Conservation (phyloP, 768 basidiomycete species). For the Coprinopsis cinerea region DNA sequence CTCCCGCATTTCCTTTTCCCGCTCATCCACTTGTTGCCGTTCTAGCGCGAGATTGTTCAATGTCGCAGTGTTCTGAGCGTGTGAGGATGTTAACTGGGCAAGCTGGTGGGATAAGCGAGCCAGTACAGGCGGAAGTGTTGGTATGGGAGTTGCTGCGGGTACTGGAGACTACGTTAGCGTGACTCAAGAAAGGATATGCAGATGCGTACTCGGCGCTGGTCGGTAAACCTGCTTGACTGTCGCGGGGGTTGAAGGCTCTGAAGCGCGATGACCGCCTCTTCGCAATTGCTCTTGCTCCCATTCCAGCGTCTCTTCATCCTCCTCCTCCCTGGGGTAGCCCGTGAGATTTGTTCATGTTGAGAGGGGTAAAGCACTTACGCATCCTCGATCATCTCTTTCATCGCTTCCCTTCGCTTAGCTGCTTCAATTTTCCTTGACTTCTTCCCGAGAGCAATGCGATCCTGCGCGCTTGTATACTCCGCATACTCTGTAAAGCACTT, state of each 20-base stretch:
- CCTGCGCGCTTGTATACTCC: constrained; percentile 83
- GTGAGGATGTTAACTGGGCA: constrained; percentile 57
- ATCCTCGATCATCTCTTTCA: constrained; percentile 79
- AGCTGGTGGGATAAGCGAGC: constrained; percentile 57
- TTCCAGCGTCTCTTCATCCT: constrained; percentile 78
- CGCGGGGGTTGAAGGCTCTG: constrained; percentile 28
- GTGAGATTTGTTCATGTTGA: too few relatives aligned
- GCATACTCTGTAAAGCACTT: constrained; percentile 57
- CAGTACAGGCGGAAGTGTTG: constrained; percentile 56
- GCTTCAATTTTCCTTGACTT: constrained; percentile 72
- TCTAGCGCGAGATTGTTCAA: constrained; percentile 57
- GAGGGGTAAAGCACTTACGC: constrained; percentile 68
- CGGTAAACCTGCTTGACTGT: constrained; percentile 57
- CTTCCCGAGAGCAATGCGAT: constrained; percentile 80
- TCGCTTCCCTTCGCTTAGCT: constrained; percentile 56
- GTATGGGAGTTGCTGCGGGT: constrained; percentile 57
- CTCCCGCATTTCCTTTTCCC: constrained; percentile 68
- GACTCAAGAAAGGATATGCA: background rate
- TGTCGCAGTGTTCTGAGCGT: constrained; percentile 53
- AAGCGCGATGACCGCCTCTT: constrained; percentile 56
- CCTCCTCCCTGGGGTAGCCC: constrained; percentile 53
- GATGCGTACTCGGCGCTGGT: constrained; percentile 58
- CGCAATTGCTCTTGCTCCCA: constrained; percentile 85
- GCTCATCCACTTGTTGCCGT: constrained; percentile 52
- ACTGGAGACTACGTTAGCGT: constrained; percentile 40